These are phyloP conservation scores for Halenospora varia DNA, from an alignment of 495 filamentous ascomycete species.

Conservation along the genomic window DNA sequence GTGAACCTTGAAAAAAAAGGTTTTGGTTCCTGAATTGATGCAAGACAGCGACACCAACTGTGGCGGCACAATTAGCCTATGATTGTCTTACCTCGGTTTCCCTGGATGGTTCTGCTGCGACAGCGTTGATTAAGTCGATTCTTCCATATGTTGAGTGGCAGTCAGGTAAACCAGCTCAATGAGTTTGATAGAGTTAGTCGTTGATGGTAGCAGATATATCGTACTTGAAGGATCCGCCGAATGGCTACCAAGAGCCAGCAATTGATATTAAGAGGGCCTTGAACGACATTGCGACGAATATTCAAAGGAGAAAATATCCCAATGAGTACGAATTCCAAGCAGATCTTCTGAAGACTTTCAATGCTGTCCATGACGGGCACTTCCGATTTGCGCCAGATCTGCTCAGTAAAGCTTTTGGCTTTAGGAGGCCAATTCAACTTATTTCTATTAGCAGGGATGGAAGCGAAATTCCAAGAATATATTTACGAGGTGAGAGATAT, in stretches of 20 bases:
- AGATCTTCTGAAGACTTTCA: conserved; percentile 30
- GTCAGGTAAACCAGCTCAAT: conserved; percentile 1
- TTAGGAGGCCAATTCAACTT: conserved; percentile 29
- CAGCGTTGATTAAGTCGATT: conserved; percentile 14
- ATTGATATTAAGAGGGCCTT: conserved; percentile 24
- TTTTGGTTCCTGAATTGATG: not conserved
- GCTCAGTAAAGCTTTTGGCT: conserved; percentile 30
- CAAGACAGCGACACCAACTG: conserved; percentile 3
- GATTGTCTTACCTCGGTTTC: conserved; percentile 28
- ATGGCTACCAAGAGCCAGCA: conserved; percentile 19
- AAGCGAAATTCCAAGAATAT: conserved; percentile 28
- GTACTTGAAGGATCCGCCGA: conserved; percentile 27
- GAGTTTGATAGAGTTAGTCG: conserved; percentile 15
- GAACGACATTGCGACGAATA: conserved; percentile 22
- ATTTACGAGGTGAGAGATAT: conserved; percentile 29
- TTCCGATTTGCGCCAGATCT: conserved; percentile 34
- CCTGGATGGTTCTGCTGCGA: conserved; percentile 19
- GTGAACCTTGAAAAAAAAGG: not conserved
- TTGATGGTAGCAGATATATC: conserved; percentile 14
- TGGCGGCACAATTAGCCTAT: conserved; percentile 14
- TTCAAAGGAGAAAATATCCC: conserved; percentile 17
- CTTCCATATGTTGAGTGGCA: conserved; percentile 17
- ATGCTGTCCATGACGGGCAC: conserved; percentile 38
- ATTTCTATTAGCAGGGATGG: conserved; percentile 34
- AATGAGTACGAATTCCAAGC: conserved; percentile 29